Base-by-base conservation (phyloP, 371 early-diverging fungal species). In the Saksenaea vasiformis region DNA sequence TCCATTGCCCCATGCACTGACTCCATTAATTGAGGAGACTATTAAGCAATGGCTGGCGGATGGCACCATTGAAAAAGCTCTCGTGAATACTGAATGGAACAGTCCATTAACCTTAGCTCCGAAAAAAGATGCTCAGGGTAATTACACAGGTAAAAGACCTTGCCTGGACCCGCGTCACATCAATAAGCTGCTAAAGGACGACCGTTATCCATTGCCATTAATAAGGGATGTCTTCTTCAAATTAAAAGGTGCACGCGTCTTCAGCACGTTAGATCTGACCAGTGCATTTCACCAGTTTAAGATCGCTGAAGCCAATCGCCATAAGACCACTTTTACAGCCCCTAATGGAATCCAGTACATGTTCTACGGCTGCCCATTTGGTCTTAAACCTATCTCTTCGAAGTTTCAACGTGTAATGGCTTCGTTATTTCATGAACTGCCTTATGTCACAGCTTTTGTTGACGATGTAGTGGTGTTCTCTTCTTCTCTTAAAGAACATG, bases 41-140 rank as follows among this genome's bases (percentile, higher is more conserved):
- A 26, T 61, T 22, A 34, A 51, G 4, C 15, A 47, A 5, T 51
- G 47, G 54, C 24, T 51, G 15, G 1, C 0, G 4, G 54, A 61
- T 13, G 4, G 54, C 17, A 27, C 11, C 31, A 61, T 53, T 43
- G 14, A 13, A 22, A n/a, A 26, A 2, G 60, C 28, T 4, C 24
- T 19, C 19, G 60, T 44, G 2, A 44, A 59, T 31, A 59, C 3
- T n/a, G n/a, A 36, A 10, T 56, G 59, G 34, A 70, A 70, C 13
- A 63, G 44, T 51, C 58, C 64, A 1, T 41, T 71, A 1, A 71
- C 71, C 1, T 47, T 71, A 9, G 66, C 67, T 27, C 62, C 66
- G 3, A 66, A 66, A 27, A 64, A 64, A 44, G 64, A 70, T 53
- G 22, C 53, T 0, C 0, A 41, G 4, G 64, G 71, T 0, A 62